Evolutionary conservation across 805 yeast genomes (phyloP), one percentile per base, ranked within the genome.

Genomic region (Cyberlindnera amylophila): DNA sequence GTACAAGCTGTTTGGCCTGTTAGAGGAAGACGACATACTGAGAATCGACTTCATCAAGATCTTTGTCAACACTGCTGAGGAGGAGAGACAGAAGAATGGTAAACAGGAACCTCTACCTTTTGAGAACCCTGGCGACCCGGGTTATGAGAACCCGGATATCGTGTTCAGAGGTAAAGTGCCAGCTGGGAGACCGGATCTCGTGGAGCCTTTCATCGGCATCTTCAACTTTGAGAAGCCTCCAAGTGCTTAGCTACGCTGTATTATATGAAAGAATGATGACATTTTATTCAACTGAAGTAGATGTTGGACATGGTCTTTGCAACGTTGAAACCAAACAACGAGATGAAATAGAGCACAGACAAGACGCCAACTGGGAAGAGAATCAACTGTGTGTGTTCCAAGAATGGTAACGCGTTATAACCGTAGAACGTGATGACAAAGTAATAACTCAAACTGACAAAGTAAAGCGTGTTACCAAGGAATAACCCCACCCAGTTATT

Each of bases 361-460:
- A 82, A 67, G 3, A 75, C 54, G 1, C 83, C 84, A 32, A 88
- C 72, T 10, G 95, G 89, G 15, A 79, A 62, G 31, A 82, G 61
- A 29, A 83, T 64, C 35, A 73, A 62, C 55, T 82, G 85, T 12
- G 87, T 79, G 54, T 72, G 77, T 62, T 64, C 81, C 69, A 77
- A 70, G 58, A 69, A 86, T 49, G 80, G 89, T 59, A 84, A 71
- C 36, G 86, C 70, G 69, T 86, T 75, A 66, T 85, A 90, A n/a
- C 97, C 97, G 55, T 88, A 79, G 59, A 89, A 89, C 2, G 96
- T 82, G 39, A 89, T 75, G 41, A 86, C 72, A 53, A 80, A 79
- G 63, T 90, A 90, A 59, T 86, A 86, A 15, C 82, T 75, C 37
- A 85, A 64, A 23, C 96, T 82, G 6, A 75, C 76, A 53, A 86